These are phyloP conservation scores for Neurospora sp. DNA, from an alignment of 495 filamentous ascomycete genomes.

Conservation along the genomic window DNA sequence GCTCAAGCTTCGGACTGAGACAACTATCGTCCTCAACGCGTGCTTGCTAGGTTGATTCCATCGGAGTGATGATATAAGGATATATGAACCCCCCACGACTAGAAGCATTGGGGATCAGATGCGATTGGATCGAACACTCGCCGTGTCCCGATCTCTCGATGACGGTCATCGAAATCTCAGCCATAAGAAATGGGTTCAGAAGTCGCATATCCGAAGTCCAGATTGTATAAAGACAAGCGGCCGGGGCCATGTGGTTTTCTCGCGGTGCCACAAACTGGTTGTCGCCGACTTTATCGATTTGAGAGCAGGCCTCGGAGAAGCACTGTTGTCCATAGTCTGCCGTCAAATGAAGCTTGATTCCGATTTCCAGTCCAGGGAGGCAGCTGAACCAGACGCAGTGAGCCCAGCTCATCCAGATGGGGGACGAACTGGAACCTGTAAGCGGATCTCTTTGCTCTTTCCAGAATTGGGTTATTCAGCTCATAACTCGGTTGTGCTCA, in stretches of 20 bases:
- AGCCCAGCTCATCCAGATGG: neutral
- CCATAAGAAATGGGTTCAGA: neutral
- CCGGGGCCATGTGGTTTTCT: neutral
- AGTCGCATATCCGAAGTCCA: no score
- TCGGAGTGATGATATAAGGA: neutral
- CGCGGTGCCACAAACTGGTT: neutral
- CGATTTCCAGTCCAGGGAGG: neutral
- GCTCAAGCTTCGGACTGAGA: neutral
- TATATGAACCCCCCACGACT: neutral
- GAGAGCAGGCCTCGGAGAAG: neutral
- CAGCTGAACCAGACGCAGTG: neutral
- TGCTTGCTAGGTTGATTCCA: neutral
- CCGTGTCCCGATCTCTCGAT: neutral
- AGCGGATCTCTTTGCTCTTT: neutral
- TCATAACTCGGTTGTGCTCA: neutral
- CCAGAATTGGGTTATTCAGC: neutral
- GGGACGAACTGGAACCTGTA: neutral
- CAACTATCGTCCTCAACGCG: neutral
- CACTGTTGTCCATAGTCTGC: neutral
- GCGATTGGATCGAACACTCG: neutral
- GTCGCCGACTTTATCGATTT: neutral
- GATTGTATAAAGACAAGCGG: neutral
- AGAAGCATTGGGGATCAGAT: neutral
- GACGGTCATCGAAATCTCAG: neutral
- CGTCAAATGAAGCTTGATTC: neutral